Conservation (phyloP, 202 grass and related monocot species). For the Setaria italica region DNA sequence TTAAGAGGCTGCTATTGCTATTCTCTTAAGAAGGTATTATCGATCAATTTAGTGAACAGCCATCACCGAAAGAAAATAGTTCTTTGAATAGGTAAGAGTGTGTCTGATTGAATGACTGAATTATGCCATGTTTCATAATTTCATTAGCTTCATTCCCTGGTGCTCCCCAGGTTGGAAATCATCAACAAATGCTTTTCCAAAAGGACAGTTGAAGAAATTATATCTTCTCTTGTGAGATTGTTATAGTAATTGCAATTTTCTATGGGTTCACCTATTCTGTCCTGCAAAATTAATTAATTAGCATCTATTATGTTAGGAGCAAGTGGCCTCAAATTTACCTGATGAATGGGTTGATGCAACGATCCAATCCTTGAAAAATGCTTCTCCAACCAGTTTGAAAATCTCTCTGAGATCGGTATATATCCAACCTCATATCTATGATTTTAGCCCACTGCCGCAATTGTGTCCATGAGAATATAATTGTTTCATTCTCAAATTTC, state of each 20-base stretch:
- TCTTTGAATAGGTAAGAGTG: slow-evolving; percentile 64
- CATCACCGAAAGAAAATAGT: slow-evolving; percentile 71
- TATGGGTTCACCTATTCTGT: neutral
- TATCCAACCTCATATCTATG: neutral
- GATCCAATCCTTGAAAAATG: slow-evolving; percentile 73
- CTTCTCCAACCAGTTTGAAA: slow-evolving; percentile 91
- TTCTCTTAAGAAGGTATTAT: too few species aligned
- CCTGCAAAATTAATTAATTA: slow-evolving; percentile 4
- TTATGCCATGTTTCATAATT: neutral
- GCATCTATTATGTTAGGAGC: slow-evolving; percentile 57
- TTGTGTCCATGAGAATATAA: neutral
- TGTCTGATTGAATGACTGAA: neutral
- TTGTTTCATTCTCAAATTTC: slow-evolving; percentile 6
- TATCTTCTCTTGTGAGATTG: slow-evolving; percentile 86
- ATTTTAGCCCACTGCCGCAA: neutral
- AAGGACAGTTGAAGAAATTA: slow-evolving; percentile 84
- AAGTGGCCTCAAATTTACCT: slow-evolving; percentile 52
- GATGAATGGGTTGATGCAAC: slow-evolving; percentile 63
- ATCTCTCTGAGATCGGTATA: slow-evolving; percentile 79
- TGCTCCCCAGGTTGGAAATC: slow-evolving; percentile 62
- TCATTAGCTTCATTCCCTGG: neutral
- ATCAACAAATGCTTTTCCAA: slow-evolving; percentile 93
- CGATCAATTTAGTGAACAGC: slow-evolving; percentile 65
- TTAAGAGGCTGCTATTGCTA: too few species aligned
- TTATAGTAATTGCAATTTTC: slow-evolving; percentile 1